A percentile compares a stretch with the other conserved stretches of the same genome.
phyloP scores from a whole-genome alignment of 192 early-diverging fungal genomes.

The Chytriomyces confervae region DNA sequence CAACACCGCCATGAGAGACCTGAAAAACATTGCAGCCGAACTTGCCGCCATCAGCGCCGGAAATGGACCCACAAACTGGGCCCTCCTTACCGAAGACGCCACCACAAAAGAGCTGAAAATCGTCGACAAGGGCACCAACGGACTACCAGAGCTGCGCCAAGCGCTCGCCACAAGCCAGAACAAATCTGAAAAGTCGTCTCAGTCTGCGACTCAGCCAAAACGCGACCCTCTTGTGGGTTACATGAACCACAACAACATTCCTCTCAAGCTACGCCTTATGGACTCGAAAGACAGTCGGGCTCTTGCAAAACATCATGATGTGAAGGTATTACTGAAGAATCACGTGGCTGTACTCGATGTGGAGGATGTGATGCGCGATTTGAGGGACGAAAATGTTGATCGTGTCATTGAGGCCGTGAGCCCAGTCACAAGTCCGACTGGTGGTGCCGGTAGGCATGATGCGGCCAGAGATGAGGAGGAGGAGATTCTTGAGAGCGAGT shows the following conservation, averaged over 20 bases:
- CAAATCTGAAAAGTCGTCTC: neutral
- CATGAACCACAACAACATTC: conserved; percentile 26
- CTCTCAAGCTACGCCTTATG: conserved; percentile 15
- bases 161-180: neutral
- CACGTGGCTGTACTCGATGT: conserved; percentile 31
- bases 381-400: conserved; percentile 19
- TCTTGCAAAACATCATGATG: conserved; percentile 33
- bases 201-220: neutral
- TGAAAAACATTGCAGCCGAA: conserved; percentile 15
- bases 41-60: conserved; percentile 24
- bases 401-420: neutral
- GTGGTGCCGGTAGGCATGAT: neutral
- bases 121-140: conserved; percentile 15
- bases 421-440: neutral
- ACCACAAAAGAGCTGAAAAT: conserved; percentile 23
- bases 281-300: neutral
- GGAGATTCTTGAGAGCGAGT: neutral
- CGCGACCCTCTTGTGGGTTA: conserved; percentile 6
- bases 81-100: conserved; percentile 11
- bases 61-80: conserved; percentile 25
- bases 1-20: conserved; percentile 22
- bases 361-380: conserved; percentile 11
- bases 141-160: conserved; percentile 24
- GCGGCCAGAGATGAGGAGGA: neutral
- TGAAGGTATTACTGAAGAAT: conserved; percentile 29